These are phyloP conservation scores for Mycogone perniciosa DNA, from an alignment of 2,329 filamentous ascomycete species.

Conservation along the genomic window DNA sequence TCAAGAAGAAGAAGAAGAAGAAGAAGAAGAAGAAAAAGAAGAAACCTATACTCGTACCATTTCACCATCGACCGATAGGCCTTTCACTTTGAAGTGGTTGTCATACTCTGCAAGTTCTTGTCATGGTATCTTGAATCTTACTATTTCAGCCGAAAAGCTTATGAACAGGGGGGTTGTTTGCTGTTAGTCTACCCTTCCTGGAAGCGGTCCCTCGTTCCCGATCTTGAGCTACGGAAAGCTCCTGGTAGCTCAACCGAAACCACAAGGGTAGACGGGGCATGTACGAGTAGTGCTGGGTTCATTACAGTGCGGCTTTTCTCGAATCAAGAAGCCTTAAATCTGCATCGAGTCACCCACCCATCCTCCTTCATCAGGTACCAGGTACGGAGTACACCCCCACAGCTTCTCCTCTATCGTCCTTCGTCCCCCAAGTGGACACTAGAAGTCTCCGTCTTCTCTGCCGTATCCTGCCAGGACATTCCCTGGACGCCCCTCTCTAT, in stretches of 20 bases:
- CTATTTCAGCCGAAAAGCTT: constrained; percentile 4
- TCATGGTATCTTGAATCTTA: neutral
- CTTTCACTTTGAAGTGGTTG: neutral
- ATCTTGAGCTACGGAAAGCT: constrained; percentile 13
- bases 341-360: constrained; percentile 13
- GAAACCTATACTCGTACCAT: no score
- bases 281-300: constrained; percentile 3
- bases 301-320: constrained; percentile 15
- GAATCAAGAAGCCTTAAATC: constrained; percentile 15
- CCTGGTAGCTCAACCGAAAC: constrained; percentile 12
- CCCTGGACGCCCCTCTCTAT: constrained; percentile 11
- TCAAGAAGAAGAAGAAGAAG: no score
- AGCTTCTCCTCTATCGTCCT: constrained; percentile 11
- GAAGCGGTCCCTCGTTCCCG: constrained; percentile 11
- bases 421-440: neutral
- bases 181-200: constrained; percentile 11
- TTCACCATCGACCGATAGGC: no score
- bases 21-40: no score
- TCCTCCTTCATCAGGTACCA: constrained; percentile 16
- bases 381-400: constrained; percentile 13
- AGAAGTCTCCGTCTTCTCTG: constrained; percentile 9
- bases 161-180: constrained; percentile 8
- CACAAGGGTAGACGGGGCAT: constrained; percentile 8
- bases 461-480: constrained; percentile 11
- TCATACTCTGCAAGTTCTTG: neutral